Evolutionary conservation across 768 basidiomycete genomes (phyloP).

Genomic region (Auriscalpium vulgare): DNA sequence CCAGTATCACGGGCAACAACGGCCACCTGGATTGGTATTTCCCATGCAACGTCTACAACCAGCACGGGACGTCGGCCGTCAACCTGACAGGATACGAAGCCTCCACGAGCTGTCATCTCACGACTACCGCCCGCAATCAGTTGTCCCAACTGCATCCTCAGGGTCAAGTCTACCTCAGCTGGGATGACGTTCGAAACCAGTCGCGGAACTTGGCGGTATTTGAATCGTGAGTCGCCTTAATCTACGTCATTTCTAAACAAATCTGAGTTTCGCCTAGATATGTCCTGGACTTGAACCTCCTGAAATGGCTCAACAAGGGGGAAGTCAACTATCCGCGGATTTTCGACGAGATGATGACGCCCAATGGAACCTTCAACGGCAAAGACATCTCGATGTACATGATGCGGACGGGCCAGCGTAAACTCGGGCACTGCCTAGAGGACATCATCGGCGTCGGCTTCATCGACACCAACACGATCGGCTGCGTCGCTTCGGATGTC

Average conservation of each 20-base stretch:
- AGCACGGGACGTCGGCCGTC: slow-evolving; percentile 48
- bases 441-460: slow-evolving; percentile 86
- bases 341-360: slow-evolving; percentile 68
- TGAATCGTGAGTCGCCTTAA: slow-evolving; percentile 61
- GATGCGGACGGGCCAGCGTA: slow-evolving; percentile 58
- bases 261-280: slow-evolving; percentile 34
- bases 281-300: slow-evolving; percentile 83
- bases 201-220: slow-evolving; percentile 85
- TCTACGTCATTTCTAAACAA: slow-evolving; percentile 3
- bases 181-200: slow-evolving; percentile 71
- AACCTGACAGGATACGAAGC: slow-evolving; percentile 67
- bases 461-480: slow-evolving; percentile 90
- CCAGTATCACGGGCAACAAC: slow-evolving; percentile 60
- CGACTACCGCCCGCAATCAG: slow-evolving; percentile 40
- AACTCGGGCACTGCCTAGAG: slow-evolving; percentile 73
- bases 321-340: slow-evolving; percentile 79
- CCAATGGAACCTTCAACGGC: slow-evolving; percentile 67
- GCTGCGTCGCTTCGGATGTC: slow-evolving; percentile 91
- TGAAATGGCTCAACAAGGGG: slow-evolving; percentile 75
- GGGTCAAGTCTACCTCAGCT: slow-evolving; percentile 91
- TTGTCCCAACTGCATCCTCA: slow-evolving; percentile 45
- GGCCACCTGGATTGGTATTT: slow-evolving; percentile 86
- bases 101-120: slow-evolving; percentile 66
- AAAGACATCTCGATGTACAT: slow-evolving; percentile 87
- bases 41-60: slow-evolving; percentile 88